A percentile compares a stretch with the other conserved stretches of the same genome.
phyloP scores from a whole-genome alignment of 495 filamentous ascomycete species.

The Rostrohypoxylon terebratum region DNA sequence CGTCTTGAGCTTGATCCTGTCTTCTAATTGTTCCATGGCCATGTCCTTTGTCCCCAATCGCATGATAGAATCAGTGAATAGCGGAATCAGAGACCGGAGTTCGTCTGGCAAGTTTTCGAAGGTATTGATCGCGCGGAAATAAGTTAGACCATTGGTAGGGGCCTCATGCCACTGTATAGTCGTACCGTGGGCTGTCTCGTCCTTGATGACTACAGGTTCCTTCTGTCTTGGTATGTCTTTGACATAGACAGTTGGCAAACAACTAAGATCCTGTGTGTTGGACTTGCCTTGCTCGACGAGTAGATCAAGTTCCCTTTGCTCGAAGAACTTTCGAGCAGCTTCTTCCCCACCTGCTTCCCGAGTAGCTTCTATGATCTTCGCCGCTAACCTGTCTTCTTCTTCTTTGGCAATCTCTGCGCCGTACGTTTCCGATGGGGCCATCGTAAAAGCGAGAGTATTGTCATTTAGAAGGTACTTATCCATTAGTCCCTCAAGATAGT shows the following conservation, averaged over 20 bases:
- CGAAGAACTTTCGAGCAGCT: conserved; percentile 74
- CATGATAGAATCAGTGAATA: conserved; percentile 94
- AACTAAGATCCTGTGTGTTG: conserved; percentile 83
- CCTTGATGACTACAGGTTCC: conserved; percentile 74
- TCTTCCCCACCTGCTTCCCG: conserved; percentile 75
- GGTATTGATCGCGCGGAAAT: conserved; percentile 88
- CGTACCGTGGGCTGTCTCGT: conserved; percentile 72
- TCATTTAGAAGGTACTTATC: conserved; percentile 92
- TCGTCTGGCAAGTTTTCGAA: conserved; percentile 86
- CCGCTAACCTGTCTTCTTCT: conserved; percentile 75
- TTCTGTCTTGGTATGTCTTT: conserved; percentile 86
- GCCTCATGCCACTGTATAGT: conserved; percentile 91
- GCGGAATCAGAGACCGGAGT: conserved; percentile 82
- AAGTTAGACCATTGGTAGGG: conserved; percentile 94
- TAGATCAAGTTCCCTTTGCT: conserved; percentile 81
- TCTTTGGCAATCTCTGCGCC: conserved; percentile 78
- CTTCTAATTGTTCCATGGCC: conserved; percentile 94
- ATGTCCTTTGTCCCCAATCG: conserved; percentile 86
- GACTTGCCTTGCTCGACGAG: conserved; percentile 84
- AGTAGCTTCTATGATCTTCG: conserved; percentile 75
- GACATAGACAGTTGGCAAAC: conserved; percentile 86
- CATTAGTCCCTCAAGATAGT: conserved; percentile 85
- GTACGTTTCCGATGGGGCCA: conserved; percentile 84
- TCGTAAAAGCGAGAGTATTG: conserved; percentile 89
- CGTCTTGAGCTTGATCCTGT: conserved; percentile 94